Evolutionary conservation across 2,329 filamentous ascomycete species (phyloP).

Genomic region (Thermothelomyces thermophilus): DNA sequence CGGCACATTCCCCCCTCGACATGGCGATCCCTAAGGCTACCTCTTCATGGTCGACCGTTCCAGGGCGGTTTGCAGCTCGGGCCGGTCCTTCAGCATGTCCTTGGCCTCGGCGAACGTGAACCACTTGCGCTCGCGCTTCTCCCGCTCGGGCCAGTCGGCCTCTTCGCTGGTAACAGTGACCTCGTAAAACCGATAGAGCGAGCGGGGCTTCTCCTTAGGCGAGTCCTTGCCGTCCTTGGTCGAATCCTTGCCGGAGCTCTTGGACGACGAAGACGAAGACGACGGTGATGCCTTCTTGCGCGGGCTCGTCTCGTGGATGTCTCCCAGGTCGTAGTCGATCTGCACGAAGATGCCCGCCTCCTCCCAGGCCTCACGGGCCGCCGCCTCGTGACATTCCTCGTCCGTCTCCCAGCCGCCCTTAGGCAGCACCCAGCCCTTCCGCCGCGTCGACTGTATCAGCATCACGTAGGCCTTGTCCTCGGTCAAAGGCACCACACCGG

Average conservation of each 20-base stretch:
- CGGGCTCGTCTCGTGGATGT: constrained; percentile 76
- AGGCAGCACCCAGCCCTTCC: constrained; percentile 91
- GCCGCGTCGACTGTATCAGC: constrained; percentile 84
- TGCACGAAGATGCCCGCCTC: constrained; percentile 87
- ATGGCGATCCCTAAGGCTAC: constrained; percentile 24
- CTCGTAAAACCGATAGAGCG: constrained; percentile 76
- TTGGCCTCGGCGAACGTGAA: constrained; percentile 79
- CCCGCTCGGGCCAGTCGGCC: constrained; percentile 83
- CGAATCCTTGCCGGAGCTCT: constrained; percentile 1
- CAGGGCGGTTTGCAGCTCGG: constrained; percentile 83
- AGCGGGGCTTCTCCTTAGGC: constrained; percentile 51
- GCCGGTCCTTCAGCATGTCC: constrained; percentile 66
- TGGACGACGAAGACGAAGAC: constrained; percentile 7
- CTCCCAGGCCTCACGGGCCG: constrained; percentile 91
- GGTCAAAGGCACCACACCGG: constrained; percentile 86
- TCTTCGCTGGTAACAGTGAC: constrained; percentile 83
- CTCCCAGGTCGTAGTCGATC: constrained; percentile 77
- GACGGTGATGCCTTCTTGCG: constrained; percentile 56
- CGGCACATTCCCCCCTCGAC: neutral
- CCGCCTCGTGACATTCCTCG: constrained; percentile 79
- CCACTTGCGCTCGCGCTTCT: constrained; percentile 88
- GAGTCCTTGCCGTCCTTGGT: constrained; percentile 11
- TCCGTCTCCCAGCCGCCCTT: constrained; percentile 98
- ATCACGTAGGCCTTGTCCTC: constrained; percentile 81
- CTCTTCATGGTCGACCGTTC: constrained; percentile 68